Evolutionary conservation across 495 filamentous ascomycete genomes (phyloP).

Genomic region (Astrothelium subdiscretum): DNA sequence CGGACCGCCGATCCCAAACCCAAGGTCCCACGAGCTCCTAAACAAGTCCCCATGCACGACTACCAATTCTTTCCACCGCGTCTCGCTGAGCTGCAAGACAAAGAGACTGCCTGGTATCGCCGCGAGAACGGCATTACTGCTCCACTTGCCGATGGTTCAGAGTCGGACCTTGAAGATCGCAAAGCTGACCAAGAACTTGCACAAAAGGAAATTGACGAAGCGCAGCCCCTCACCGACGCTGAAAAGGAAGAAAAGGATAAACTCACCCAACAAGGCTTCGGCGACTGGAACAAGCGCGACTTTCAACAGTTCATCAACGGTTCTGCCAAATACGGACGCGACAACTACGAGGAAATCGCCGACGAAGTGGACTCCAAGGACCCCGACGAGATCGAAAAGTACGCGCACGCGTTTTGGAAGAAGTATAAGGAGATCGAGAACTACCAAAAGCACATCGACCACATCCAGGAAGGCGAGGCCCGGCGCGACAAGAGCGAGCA

Average conservation of each 20-base stretch:
- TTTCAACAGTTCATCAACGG: slow-evolving; percentile 98
- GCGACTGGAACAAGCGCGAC: slow-evolving; percentile 88
- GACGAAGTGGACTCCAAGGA: slow-evolving; percentile 88
- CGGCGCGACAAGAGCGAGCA: slow-evolving; percentile 77
- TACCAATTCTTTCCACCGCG: slow-evolving; percentile 90
- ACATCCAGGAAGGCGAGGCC: slow-evolving; percentile 87
- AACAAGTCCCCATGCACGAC: slow-evolving; percentile 83
- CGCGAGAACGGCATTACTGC: slow-evolving; percentile 94
- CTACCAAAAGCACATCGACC: slow-evolving; percentile 71
- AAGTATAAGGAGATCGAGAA: slow-evolving; percentile 80
- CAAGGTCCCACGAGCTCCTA: slow-evolving; percentile 89
- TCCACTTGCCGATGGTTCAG: slow-evolving; percentile 68
- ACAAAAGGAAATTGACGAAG: slow-evolving; percentile 86
- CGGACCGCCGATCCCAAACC: slow-evolving; percentile 81
- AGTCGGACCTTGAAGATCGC: slow-evolving; percentile 70
- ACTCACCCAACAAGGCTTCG: slow-evolving; percentile 77
- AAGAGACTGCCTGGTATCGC: slow-evolving; percentile 89
- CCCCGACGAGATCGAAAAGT: slow-evolving; percentile 70
- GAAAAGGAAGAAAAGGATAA: slow-evolving; percentile 73
- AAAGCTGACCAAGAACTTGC: slow-evolving; percentile 80
- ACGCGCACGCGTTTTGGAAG: slow-evolving; percentile 91
- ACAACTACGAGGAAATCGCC: slow-evolving; percentile 70
- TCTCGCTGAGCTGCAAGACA: slow-evolving; percentile 81
- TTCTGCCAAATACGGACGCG: slow-evolving; percentile 80
- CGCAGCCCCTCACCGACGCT: slow-evolving; percentile 76